phyloP scores from a whole-genome alignment of 371 early-diverging fungal species.

The Lichtheimia ramosa region DNA sequence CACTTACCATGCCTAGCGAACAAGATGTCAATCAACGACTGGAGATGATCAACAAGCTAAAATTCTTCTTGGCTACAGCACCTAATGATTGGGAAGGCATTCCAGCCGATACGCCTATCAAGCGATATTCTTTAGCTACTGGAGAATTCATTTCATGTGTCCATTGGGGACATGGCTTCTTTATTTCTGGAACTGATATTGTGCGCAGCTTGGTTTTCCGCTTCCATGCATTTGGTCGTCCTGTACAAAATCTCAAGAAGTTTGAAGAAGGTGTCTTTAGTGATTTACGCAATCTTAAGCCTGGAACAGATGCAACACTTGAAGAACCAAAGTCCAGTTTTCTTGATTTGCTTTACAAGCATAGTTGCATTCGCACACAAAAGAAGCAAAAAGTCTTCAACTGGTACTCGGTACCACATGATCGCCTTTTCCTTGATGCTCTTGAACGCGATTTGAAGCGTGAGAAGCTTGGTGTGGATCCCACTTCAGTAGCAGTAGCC shows the following conservation, averaged over 20 bases:
- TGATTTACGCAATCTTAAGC: conserved; percentile 83
- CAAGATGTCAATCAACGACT: conserved; percentile 29
- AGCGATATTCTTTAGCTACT: conserved; percentile 54
- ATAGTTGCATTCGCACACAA: conserved; percentile 86
- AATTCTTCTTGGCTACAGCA: conserved; percentile 57
- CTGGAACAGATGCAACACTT: conserved; percentile 78
- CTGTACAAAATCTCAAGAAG: conserved; percentile 69
- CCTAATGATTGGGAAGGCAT: conserved; percentile 46
- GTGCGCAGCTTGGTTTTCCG: conserved; percentile 75
- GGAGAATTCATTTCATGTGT: conserved; percentile 87
- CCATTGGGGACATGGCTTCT: conserved; percentile 54
- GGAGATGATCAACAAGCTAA: conserved; percentile 45
- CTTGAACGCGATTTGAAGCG: conserved; percentile 91
- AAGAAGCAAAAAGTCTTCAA: conserved; percentile 90
- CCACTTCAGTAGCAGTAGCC: conserved; percentile 55
- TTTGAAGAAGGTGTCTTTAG: conserved; percentile 89
- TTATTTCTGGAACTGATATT: conserved; percentile 86
- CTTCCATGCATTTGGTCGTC: conserved; percentile 67
- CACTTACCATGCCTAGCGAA: conserved; percentile 20
- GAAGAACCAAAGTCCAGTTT: conserved; percentile 81
- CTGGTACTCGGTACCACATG: conserved; percentile 84
- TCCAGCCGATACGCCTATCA: conserved; percentile 23
- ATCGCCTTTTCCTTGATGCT: conserved; percentile 78
- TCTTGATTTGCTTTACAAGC: conserved; percentile 76
- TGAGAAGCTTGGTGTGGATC: conserved; percentile 67